Evolutionary conservation across 257 asterid genomes (phyloP), one percentile per base, ranked within the genome.

Genomic region (Lavandula angustifolia): DNA sequence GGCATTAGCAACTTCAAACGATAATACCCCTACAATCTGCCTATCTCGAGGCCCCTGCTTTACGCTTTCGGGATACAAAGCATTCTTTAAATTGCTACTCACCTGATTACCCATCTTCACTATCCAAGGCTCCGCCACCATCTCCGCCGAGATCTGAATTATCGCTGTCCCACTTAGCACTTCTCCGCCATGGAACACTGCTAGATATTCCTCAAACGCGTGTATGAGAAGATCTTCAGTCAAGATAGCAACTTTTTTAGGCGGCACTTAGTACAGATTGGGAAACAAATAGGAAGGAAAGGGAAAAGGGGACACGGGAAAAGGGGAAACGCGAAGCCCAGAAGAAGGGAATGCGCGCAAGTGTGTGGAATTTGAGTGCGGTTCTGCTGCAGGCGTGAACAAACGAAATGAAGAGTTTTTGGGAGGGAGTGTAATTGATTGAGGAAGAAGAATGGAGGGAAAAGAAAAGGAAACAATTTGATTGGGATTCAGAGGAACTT

Each of bases 1-100:
- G 31, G 83, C 84, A 75, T 92, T 92, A 77, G 97, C 97, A 54
- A 85, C 96, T 78, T 92, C 98, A 75, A 92, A 92, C 34, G 96
- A 87, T 3, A 92, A 83, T 50, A 92, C 87, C 1, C 97, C 97
- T 53, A 91, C 80, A 18, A 69, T 66, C 14, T 70, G 70, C 61
- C 72, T 87, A 44, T 75, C 85, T 66, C 58, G 76, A n/a, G 64
- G 53, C 27, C 71, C 75, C 37, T 62, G 69, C 65, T 78, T 85
- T 9, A 61, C 75, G 32, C 49, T 86, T n/a, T 88, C 90, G 27
- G 69, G 52, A 77, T 75, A 73, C 38, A 87, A 79, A 80, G 89
- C 85, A 33, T 82, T 82, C 84, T 85, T 92, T 8, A 85, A 73
- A 80, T 81, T 89, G 44, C 75, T 82, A 74, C 94, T 89, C 74